Evolutionary conservation across 2,329 filamentous ascomycete genomes (phyloP), one percentile per base, ranked within the genome.

Genomic region (Calonectria crousiana): DNA sequence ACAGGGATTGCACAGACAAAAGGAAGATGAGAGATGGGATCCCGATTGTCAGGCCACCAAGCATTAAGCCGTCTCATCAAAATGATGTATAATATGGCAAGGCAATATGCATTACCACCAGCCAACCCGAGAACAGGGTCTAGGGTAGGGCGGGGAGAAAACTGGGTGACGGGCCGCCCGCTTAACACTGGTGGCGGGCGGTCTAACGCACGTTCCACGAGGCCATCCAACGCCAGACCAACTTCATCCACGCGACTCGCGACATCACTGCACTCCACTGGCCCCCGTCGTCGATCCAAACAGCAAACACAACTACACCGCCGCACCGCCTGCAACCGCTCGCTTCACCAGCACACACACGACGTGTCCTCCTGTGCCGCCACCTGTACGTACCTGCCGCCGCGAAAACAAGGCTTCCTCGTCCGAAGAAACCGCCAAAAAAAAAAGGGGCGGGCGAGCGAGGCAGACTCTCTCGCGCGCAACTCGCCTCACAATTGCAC

Each of bases 191-290:
- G 60, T 60, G 69, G 51, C 49, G 73, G 26, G 64, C 36, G 44
- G 44, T 56, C 65, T 62, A 34, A 62, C 69, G 73, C 73, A 74
- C 73, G 73, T 72, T 52, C 69, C 73, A 56, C 58, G 49, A 71
- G 36, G 62, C 34, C 72, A 36, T 65, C 36, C 34, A 53, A 71
- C 44, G 34, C 56, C 56, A 47, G 23, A 36, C 67, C 30, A 70
- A 65, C 47, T 38, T 70, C 68, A 65, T 41, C 68, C 69, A 72
- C 73, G 69, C 71, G 71, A 73, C 71, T 73, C 71, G 60, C 71
- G 71, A 73, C 47, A 58, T 52, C 44, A 64, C 13, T 34, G 38
- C 26, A 65, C 51, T 56, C 60, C 44, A 69, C 66, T 32, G 52
- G 67, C 51, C 44, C 32, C 38, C 32, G 32, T 62, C 38, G 36